These are phyloP conservation scores for Speleostelium caveatum DNA, from an alignment of 78 protist genomes.

Conservation along the genomic window DNA sequence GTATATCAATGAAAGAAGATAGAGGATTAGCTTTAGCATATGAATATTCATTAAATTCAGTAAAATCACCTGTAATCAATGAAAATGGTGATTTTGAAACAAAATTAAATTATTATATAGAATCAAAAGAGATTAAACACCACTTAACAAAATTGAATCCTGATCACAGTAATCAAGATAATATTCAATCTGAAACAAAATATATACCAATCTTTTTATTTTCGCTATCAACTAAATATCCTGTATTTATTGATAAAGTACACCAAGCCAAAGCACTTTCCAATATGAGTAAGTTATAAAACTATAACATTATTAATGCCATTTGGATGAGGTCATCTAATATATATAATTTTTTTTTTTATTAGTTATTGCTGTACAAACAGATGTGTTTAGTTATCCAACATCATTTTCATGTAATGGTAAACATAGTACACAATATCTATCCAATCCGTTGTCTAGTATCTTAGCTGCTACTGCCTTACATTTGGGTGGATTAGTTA, in stretches of 20 bases:
- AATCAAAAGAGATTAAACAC: constrained; percentile 44
- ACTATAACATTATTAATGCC: too few relatives aligned
- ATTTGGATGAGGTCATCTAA: too few relatives aligned
- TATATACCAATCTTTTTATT: constrained; percentile 78
- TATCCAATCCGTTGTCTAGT: constrained; percentile 36
- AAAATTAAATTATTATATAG: constrained; percentile 39
- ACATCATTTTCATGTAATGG: constrained; percentile 49
- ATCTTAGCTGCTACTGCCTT: constrained; percentile 57
- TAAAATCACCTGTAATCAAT: constrained; percentile 16
- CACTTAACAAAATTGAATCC: constrained; percentile 35
- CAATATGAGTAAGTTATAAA: too few relatives aligned
- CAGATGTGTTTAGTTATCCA: neutral
- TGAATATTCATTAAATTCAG: constrained; percentile 30
- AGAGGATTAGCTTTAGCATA: constrained; percentile 53
- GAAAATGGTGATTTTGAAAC: constrained; percentile 49
- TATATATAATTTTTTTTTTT: too few relatives aligned
- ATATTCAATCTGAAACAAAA: neutral
- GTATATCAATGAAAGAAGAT: constrained; percentile 69
- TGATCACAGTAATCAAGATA: neutral
- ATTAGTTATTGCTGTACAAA: constrained; percentile 64
- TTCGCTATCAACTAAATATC: constrained; percentile 27
- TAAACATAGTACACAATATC: constrained; percentile 5
- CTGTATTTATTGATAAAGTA: constrained; percentile 68
- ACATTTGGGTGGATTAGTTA: constrained; percentile 58
- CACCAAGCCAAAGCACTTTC: constrained; percentile 51